Evolutionary conservation across 805 yeast genomes (phyloP), one percentile per base, ranked within the genome.

Genomic region (Saccharomycopsis guyanensis): DNA sequence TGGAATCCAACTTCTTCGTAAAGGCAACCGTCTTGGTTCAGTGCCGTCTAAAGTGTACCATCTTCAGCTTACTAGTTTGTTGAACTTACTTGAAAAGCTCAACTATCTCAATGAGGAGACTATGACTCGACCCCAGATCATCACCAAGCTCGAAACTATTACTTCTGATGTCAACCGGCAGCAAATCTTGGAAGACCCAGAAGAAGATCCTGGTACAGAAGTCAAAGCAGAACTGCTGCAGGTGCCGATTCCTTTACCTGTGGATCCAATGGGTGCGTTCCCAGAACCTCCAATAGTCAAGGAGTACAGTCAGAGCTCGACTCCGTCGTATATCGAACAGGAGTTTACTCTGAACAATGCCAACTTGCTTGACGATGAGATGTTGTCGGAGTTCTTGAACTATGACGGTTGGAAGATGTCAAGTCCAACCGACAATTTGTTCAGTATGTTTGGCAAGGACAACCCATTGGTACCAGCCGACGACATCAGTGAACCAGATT

Each of bases 301-400:
- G 8, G 32, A 18, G 8, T 2, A 8, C 34, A 24, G 42, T 23
- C 3, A 15, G 13, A 18, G 33, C 13, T 40, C 43, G 12, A 40
- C 27, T 18, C 36, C 27, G 6, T 32, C 40, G 15, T 10, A 25
- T 25, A 12, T 36, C 29, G 50, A 46, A 18, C 49, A 35, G 20
- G 49, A 46, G 20, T n/a, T 27, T 15, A 13, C 37, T 16, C 15
- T 4, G 16, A 33, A 43, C n/a, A 38, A 42, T 20, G 38, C 38
- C 3, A 37, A 36, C 19, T 38, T 46, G 33, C 35, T 46, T 3
- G 23, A 45, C 16, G 50, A 46, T 29, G 49, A 45, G 8, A 12
- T 38, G 33, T 29, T 46, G 33, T 24, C 16, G 8, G 38, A 38
- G 16, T 46, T 46, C 22, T 38, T 46, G 16, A 32, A 46, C 29